A percentile compares a stretch with the other conserved stretches of the same genome.
Conservation (phyloP, 2,329 filamentous ascomycete genomes). For the Colletotrichum costaricense region DNA sequence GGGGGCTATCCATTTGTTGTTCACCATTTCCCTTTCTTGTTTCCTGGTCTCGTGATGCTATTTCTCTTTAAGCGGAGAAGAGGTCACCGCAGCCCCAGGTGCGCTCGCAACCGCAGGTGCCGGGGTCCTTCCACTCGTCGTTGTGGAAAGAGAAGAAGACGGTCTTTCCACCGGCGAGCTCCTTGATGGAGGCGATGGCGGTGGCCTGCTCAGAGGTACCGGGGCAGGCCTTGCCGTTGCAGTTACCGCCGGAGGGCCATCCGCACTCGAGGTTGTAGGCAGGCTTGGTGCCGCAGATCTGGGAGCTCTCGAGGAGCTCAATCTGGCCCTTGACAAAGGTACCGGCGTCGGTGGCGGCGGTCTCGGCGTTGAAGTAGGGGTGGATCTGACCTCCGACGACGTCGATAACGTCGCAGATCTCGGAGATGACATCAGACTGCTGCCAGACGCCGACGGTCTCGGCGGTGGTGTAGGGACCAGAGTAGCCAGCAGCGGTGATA, state of each 20-base stretch:
- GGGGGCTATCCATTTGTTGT: neutral
- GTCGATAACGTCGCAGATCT: slow-evolving; percentile 80
- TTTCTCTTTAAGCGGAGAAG: slow-evolving; percentile 46
- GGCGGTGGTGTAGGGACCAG: slow-evolving; percentile 81
- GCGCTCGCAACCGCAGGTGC: slow-evolving; percentile 79
- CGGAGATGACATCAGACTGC: slow-evolving; percentile 64
- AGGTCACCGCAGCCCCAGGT: slow-evolving; percentile 76
- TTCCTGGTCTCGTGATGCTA: neutral
- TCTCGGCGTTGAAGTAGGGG: slow-evolving; percentile 88
- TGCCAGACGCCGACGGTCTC: slow-evolving; percentile 87
- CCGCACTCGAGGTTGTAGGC: slow-evolving; percentile 90
- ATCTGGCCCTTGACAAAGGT: slow-evolving; percentile 81
- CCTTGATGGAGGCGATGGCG: slow-evolving; percentile 79
- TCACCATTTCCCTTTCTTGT: neutral
- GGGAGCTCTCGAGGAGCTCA: slow-evolving; percentile 67
- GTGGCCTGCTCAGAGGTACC: slow-evolving; percentile 73
- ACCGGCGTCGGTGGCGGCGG: slow-evolving; percentile 75
- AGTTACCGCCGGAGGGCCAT: slow-evolving; percentile 79
- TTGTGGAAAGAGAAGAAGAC: slow-evolving; percentile 86
- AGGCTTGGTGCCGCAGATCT: slow-evolving; percentile 76
- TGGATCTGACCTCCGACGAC: slow-evolving; percentile 89
- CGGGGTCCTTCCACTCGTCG: slow-evolving; percentile 84
- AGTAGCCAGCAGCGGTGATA: slow-evolving; percentile 76
- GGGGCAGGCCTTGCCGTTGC: slow-evolving; percentile 80
- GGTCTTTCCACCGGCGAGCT: slow-evolving; percentile 72